Conservation (phyloP, 164 flowering plant species). For the Berberis vulgaris region DNA sequence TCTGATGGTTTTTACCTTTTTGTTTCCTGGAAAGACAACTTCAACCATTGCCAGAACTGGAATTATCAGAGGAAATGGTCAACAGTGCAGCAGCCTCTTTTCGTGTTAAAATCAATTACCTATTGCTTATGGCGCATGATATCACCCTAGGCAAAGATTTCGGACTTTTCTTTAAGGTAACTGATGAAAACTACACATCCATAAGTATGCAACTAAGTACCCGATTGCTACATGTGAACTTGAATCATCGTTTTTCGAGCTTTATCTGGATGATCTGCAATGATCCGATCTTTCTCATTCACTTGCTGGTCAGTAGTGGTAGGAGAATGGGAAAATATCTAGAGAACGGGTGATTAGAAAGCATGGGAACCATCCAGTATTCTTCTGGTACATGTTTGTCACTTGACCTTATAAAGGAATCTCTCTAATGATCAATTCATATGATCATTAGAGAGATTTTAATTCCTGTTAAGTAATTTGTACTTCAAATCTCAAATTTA, state of each 20-base stretch:
- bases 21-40: too few species aligned
- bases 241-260: neutral
- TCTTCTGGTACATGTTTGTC: neutral
- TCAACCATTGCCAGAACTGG: too few species aligned
- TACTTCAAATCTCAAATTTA: too few species aligned
- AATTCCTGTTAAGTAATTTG: too few species aligned
- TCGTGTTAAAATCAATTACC: constrained; percentile 72
- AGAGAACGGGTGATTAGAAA: neutral
- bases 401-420: neutral
- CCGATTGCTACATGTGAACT: neutral
- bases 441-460: too few species aligned
- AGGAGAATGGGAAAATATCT: neutral
- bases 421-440: too few species aligned
- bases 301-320: neutral
- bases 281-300: neutral
- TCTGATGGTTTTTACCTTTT: too few species aligned
- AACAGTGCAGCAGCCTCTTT: constrained; percentile 80
- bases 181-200: constrained; percentile 5
- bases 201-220: neutral
- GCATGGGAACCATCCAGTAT: neutral
- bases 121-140: constrained; percentile 90
- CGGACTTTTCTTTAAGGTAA: constrained; percentile 75
- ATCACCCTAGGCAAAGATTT: constrained; percentile 92
- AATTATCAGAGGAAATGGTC: constrained; percentile 21
- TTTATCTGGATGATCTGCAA: neutral